Base-by-base conservation (phyloP, 2,329 filamentous ascomycete species). In the Cladosporium phlei region DNA sequence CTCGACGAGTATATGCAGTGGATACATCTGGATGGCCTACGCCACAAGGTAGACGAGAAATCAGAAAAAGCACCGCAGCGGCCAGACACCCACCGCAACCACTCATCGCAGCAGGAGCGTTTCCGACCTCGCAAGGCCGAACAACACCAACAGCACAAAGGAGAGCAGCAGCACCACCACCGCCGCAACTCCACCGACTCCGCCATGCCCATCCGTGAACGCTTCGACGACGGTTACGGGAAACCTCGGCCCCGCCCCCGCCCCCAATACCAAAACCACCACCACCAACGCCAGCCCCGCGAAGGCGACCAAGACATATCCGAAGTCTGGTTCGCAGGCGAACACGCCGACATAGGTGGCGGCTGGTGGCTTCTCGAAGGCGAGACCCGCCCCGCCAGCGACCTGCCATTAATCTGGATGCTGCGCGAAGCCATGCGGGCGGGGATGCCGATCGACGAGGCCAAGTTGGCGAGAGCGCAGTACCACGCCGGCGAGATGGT, bases 311-410 rank as follows among this genome's bases (percentile, higher is more conserved):
- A 62, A 11, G 65, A 91, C 54, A 84, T 91, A 38, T 78, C 86
- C 49, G 87, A 93, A 58, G 77, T 91, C 1, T 87, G 84, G 83
- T 93, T 93, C 57, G 75, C 86, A 16, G 56, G 57, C n/a, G 53
- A 58, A 39, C 87, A 94, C 52, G 86, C 45, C 6, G 49, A 52
- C 19, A 49, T 53, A 11, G 54, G 53, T 14, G 52, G 52, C 12
- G 49, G 46, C 12, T 55, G 51, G 53, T 40, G 43, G 24, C 24
- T 47, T 21, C 20, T 27, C 3, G 46, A 48, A 8, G 46, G 47
- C 16, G 38, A 52, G 20, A 14, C 29, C 12, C 33, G 50, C 32
- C 50, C 47, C 6, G 39, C 50, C 11, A 54, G 52, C 14, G 49
- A 52, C 22, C 28, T 52, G 9, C 49, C 49, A 6, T 28, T 52